Evolutionary conservation across 2,329 filamentous ascomycete genomes (phyloP).

Genomic region (Blastomyces emzantsi): DNA sequence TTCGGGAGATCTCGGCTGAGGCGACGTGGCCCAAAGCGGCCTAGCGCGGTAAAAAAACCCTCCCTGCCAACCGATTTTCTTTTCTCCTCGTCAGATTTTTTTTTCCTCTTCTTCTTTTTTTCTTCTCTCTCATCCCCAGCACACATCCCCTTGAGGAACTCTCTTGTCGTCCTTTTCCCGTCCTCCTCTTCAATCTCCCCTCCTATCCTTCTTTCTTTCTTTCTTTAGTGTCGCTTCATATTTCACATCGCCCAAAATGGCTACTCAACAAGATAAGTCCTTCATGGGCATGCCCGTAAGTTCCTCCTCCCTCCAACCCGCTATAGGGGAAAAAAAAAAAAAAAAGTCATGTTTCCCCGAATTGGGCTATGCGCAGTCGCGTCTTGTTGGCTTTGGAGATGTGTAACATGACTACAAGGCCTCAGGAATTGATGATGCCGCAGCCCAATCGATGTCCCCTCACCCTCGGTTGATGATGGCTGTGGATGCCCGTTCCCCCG

Average conservation of each 20-base stretch:
- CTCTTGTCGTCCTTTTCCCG: slow-evolving; percentile 26
- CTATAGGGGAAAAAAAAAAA: background rate
- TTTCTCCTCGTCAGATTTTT: slow-evolving; percentile 18
- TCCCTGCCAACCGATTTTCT: slow-evolving; percentile 12
- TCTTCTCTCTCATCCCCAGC: slow-evolving; percentile 36
- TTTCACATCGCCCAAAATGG: slow-evolving; percentile 38
- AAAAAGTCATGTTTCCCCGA: background rate
- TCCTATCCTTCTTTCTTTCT: slow-evolving; percentile 28
- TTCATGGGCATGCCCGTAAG: slow-evolving; percentile 46
- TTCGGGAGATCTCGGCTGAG: slow-evolving; percentile 16
- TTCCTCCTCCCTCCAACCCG: slow-evolving; percentile 14
- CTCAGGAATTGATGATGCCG: background rate
- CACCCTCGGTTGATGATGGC: background rate
- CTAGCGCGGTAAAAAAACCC: slow-evolving; percentile 15
- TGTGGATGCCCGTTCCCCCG: slow-evolving; percentile 7
- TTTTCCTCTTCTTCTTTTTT: slow-evolving; percentile 26
- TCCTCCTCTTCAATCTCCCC: slow-evolving; percentile 24
- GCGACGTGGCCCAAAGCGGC: slow-evolving; percentile 12
- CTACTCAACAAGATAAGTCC: slow-evolving; percentile 45
- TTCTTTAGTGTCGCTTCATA: slow-evolving; percentile 25
- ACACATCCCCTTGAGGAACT: slow-evolving; percentile 28
- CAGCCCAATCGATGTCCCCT: background rate
- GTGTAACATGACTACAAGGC: background rate
- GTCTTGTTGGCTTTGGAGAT: background rate
- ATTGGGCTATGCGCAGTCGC: slow-evolving; percentile 1